Evolutionary conservation across 2,329 filamentous ascomycete genomes (phyloP).

Genomic region (Aspergillus awamori): DNA sequence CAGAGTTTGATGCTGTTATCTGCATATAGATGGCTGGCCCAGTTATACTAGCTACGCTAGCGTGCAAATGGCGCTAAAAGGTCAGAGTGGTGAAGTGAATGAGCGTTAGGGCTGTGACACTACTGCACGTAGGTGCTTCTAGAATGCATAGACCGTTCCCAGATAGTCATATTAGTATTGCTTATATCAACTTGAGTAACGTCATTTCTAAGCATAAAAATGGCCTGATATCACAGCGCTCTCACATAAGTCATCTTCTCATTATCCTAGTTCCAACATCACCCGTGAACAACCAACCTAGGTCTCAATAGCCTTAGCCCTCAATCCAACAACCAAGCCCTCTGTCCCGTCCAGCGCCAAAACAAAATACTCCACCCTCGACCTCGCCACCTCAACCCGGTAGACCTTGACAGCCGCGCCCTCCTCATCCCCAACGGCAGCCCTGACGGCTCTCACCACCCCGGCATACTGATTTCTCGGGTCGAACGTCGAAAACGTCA

Average conservation of each 20-base stretch:
- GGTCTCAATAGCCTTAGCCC: conserved; percentile 76
- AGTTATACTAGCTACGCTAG: too few relatives aligned
- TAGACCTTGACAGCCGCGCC: conserved; percentile 73
- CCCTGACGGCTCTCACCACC: conserved; percentile 57
- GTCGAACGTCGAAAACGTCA: conserved; percentile 74
- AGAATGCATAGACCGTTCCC: too few relatives aligned
- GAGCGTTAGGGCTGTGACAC: too few relatives aligned
- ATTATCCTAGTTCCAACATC: background rate
- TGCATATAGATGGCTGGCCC: too few relatives aligned
- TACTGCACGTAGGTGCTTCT: too few relatives aligned
- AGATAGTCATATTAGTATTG: too few relatives aligned
- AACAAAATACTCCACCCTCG: conserved; percentile 78
- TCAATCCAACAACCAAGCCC: conserved; percentile 72
- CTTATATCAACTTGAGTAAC: too few relatives aligned
- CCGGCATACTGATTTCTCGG: conserved; percentile 65
- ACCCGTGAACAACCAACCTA: conserved; percentile 34
- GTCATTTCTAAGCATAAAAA: too few relatives aligned
- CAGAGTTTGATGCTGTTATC: too few relatives aligned
- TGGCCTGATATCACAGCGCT: too few relatives aligned
- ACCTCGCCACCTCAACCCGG: conserved; percentile 63
- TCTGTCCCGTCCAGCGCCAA: conserved; percentile 64
- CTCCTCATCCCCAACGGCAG: conserved; percentile 29
- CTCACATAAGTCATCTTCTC: background rate
- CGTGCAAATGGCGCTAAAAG: too few relatives aligned
- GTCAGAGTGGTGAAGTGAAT: too few relatives aligned